Percentiles rank a stretch among this genome's conserved stretches.
These are phyloP conservation scores for Acanthamoeba triangularis DNA, from an alignment of 208 protist genomes.

Conservation along the genomic window DNA sequence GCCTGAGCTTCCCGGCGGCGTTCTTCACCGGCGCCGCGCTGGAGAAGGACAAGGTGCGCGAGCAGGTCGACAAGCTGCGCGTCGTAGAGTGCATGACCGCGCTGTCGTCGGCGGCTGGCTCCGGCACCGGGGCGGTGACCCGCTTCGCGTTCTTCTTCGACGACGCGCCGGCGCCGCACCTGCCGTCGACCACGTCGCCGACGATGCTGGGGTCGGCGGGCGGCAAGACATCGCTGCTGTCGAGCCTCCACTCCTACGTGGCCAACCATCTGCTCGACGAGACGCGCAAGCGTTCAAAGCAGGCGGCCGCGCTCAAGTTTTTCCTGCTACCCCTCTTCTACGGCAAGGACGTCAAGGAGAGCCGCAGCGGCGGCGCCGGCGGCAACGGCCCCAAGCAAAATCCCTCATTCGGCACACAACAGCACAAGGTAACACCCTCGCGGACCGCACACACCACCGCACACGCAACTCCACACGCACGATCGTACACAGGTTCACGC, in stretches of 20 bases:
- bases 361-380: not conserved
- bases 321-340: slow-evolving; percentile 41
- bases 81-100: not conserved
- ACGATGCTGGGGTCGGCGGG: too few relatives aligned
- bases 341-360: slow-evolving; percentile 28
- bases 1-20: not conserved
- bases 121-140: not conserved
- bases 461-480: not conserved
- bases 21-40: not conserved
- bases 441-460: not conserved
- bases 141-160: slow-evolving; percentile 64
- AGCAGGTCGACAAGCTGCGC: not conserved
- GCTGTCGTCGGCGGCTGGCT: not conserved
- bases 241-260: slow-evolving; percentile 24
- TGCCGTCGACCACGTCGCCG: slow-evolving; percentile 4
- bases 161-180: slow-evolving; percentile 15
- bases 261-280: slow-evolving; percentile 54
- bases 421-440: not conserved
- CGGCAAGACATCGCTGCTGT: not conserved
- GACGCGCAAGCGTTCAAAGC: not conserved
- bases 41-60: slow-evolving; percentile 29
- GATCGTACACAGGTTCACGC: not conserved
- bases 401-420: not conserved
- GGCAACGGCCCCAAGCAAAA: not conserved
- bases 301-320: not conserved